A percentile compares a stretch with the other conserved stretches of the same genome.
Conservation (phyloP, 495 filamentous ascomycete species). For the Niebla homalea region DNA sequence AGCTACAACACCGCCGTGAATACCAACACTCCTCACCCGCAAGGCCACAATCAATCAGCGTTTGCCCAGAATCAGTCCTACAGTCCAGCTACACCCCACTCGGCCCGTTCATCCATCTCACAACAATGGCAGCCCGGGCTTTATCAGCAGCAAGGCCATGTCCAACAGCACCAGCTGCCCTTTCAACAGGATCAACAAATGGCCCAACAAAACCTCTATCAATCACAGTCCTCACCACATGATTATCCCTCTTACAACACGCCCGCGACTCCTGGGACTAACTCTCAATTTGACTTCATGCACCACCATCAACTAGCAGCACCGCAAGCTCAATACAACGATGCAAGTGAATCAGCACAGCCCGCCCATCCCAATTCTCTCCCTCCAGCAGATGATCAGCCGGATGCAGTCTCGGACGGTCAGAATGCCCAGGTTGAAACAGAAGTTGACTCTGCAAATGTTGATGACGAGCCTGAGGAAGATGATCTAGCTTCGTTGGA, state of each 20-base stretch:
- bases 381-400: neutral
- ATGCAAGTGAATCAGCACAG: neutral
- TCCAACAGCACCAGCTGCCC: slow-evolving; percentile 12
- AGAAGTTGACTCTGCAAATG: neutral
- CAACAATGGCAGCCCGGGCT: slow-evolving; percentile 13
- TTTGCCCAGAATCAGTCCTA: slow-evolving; percentile 7
- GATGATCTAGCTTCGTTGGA: slow-evolving; percentile 16
- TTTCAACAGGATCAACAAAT: slow-evolving; percentile 8
- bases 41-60: slow-evolving; percentile 13
- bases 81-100: slow-evolving; percentile 13
- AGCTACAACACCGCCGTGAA: slow-evolving; percentile 21
- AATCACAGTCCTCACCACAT: slow-evolving; percentile 18
- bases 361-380: neutral
- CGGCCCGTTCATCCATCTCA: slow-evolving; percentile 14
- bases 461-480: slow-evolving; percentile 6
- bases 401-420: neutral
- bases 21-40: neutral
- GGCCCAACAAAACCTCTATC: slow-evolving; percentile 20
- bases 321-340: slow-evolving; percentile 2
- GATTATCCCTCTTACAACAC: slow-evolving; percentile 25
- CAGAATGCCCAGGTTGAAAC: neutral
- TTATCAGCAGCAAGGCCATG: slow-evolving; percentile 6
- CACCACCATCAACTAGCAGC: slow-evolving; percentile 5
- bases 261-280: slow-evolving; percentile 25
- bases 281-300: neutral